Evolutionary conservation across 2,329 filamentous ascomycete genomes (phyloP), one percentile per base, ranked within the genome.

Genomic region (Fusarium marasasianum): DNA sequence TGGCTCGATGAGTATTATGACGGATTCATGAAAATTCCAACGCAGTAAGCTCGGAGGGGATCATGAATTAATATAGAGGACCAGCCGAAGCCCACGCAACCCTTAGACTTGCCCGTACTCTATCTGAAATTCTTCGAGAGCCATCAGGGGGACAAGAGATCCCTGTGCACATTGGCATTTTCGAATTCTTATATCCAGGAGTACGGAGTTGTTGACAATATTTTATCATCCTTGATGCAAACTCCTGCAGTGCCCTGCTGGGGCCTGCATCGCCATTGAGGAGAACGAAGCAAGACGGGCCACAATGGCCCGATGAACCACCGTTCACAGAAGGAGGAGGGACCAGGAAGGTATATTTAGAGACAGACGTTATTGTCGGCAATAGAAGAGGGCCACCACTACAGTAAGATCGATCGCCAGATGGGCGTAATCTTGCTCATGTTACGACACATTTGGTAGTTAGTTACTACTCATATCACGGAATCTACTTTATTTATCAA

Each of bases 1-100:
- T 90, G 88, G 88, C 81, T 90, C 31, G 87, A 89, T 73, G 79
- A 80, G 22, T 90, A 90, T 76, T 90, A 88, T 73, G 83, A 83
- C 48, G 85, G 86, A 33, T 90, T 90, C 77, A 82, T 90, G 80
- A 83, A 89, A 77, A 78, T 89, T 41, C 87, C 87, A n/a, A 71
- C 62, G 24, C 66, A 75, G 58, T 73, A 76, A 66, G 55, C 54
- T 50, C 45, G 50, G 35, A 41, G 51, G 44, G 38, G 35, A 55
- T 63, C 51, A 71, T 66, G 60, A 75, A 60, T 63, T 76, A 66
- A 61, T 71, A 63, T 47, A 70, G 58, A 77, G 63, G 69, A 70
- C 57, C 64, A 75, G 64, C 53, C 61, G 31, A 45, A 67, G 70
- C 61, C 56, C 48, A 74, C 65, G 43, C 64, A 55, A 63, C 55